These are phyloP conservation scores for Hymenoscyphus infarciens DNA, from an alignment of 2,329 filamentous ascomycete species.

Conservation along the genomic window DNA sequence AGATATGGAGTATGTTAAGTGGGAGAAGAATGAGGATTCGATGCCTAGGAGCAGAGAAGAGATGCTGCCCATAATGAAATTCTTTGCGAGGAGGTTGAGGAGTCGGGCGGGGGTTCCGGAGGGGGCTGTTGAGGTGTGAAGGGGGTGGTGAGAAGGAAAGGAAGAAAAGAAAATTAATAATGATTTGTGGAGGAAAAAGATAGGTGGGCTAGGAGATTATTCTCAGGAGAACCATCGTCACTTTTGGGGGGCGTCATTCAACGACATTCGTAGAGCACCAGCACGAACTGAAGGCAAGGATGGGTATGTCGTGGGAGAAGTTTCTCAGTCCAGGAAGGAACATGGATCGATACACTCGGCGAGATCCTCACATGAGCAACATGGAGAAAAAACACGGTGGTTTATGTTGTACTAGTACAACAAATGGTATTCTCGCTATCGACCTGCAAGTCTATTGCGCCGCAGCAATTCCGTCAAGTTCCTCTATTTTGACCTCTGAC, in stretches of 20 bases:
- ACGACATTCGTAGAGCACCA: too few species aligned
- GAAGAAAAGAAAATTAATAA: neutral
- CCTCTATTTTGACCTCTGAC: neutral
- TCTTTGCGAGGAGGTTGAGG: slow-evolving; percentile 62
- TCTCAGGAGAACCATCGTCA: too few species aligned
- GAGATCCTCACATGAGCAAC: too few species aligned
- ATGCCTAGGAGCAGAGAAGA: slow-evolving; percentile 86
- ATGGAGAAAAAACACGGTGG: neutral
- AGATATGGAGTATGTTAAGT: slow-evolving; percentile 64
- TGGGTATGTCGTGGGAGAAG: too few species aligned
- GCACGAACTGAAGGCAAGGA: too few species aligned
- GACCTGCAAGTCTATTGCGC: neutral
- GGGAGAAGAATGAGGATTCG: slow-evolving; percentile 66
- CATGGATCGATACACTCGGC: too few species aligned
- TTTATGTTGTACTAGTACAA: neutral
- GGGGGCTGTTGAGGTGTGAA: slow-evolving; percentile 47
- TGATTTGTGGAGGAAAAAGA: neutral
- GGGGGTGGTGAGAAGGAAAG: neutral
- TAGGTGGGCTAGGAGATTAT: neutral
- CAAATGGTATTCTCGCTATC: slow-evolving; percentile 1
- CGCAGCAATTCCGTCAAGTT: neutral
- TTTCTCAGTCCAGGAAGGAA: too few species aligned
- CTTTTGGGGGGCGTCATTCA: too few species aligned
- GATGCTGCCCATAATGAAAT: slow-evolving; percentile 88
- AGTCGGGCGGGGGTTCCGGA: slow-evolving; percentile 51